Evolutionary conservation across 2,329 filamentous ascomycete species (phyloP).

Genomic region (Alternaria solani): DNA sequence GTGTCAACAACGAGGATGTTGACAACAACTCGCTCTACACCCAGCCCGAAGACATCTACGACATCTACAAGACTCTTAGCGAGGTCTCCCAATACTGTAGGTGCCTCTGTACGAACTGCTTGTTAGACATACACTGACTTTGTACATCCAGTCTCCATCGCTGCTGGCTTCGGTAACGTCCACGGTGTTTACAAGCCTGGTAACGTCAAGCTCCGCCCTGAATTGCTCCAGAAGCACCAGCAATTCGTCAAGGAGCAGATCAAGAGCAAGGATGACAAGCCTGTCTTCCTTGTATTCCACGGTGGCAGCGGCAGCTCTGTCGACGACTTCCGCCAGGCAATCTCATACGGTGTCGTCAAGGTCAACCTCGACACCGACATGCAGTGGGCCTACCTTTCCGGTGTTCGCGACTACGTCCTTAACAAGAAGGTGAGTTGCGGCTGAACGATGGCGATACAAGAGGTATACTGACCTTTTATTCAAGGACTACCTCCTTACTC

Average conservation of each 20-base stretch:
- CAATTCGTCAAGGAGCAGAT: constrained; percentile 81
- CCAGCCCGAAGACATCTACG: constrained; percentile 41
- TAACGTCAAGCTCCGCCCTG: constrained; percentile 74
- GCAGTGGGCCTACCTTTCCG: constrained; percentile 85
- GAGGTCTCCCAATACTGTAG: too few relatives aligned
- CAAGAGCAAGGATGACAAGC: constrained; percentile 54
- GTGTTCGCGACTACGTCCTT: constrained; percentile 92
- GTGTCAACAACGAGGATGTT: constrained; percentile 63
- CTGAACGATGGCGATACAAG: neutral
- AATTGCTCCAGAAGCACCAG: constrained; percentile 97
- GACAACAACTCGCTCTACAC: constrained; percentile 79
- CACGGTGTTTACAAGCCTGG: constrained; percentile 78
- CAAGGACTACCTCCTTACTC: neutral
- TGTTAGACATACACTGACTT: neutral
- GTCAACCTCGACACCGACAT: constrained; percentile 99
- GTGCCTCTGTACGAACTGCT: neutral
- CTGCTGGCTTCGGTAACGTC: constrained; percentile 95
- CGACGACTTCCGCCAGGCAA: constrained; percentile 74
- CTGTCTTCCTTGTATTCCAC: constrained; percentile 99
- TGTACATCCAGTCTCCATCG: constrained; percentile 63
- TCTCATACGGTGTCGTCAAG: constrained; percentile 89
- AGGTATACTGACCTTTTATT: neutral
- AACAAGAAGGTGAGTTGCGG: constrained; percentile 70
- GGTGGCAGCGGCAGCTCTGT: constrained; percentile 92
- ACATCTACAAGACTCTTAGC: constrained; percentile 54